phyloP scores from a whole-genome alignment of 2,329 filamentous ascomycete genomes.

The Colletotrichum sp. region DNA sequence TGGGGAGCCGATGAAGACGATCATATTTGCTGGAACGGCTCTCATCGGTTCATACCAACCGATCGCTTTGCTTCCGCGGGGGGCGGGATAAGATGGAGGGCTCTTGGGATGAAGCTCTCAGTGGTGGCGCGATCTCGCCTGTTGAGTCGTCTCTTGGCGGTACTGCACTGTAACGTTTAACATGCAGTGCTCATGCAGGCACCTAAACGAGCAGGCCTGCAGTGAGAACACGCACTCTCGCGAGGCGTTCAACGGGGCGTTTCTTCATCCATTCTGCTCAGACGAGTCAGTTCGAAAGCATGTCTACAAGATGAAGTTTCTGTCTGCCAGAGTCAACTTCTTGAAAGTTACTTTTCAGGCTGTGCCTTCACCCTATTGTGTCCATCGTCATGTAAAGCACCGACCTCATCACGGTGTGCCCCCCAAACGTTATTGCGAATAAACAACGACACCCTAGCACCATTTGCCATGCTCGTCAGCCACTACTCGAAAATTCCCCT shows the following conservation, averaged over 20 bases:
- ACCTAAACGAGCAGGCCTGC: neutral
- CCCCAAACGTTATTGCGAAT: neutral
- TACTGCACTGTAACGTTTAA: neutral
- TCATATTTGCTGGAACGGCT: neutral
- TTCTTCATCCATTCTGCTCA: neutral
- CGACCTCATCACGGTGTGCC: neutral
- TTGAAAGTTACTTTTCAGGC: neutral
- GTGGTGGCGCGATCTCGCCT: neutral
- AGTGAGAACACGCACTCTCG: neutral
- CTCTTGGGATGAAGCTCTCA: neutral
- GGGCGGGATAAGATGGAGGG: neutral
- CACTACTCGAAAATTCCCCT: conserved; percentile 4
- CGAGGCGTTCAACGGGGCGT: neutral
- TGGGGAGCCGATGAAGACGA: neutral
- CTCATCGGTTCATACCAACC: neutral
- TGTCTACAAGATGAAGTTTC: neutral
- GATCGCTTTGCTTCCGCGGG: neutral
- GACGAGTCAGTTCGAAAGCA: neutral
- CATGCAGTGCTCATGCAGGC: neutral
- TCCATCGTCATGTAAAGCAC: neutral
- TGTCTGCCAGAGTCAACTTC: neutral
- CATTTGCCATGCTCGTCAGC: neutral
- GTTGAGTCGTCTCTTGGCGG: neutral
- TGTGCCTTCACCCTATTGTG: neutral
- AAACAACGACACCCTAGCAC: neutral